A percentile compares a stretch with the other conserved stretches of the same genome.
Evolutionary conservation across 352 stramenopile species (phyloP).

Genomic region (Phytophthora vignae): DNA sequence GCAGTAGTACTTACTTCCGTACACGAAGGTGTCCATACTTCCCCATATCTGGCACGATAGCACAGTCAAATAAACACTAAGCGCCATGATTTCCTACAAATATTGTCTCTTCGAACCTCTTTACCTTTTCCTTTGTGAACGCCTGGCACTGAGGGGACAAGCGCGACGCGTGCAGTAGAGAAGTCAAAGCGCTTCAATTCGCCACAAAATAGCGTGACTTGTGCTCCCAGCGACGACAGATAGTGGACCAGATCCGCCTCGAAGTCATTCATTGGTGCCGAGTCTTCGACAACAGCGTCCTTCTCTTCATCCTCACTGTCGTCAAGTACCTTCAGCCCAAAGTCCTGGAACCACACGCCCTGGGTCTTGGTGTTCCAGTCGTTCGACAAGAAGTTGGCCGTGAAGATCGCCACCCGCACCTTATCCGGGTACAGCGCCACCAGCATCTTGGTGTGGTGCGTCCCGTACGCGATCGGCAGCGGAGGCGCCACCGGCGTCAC

Average conservation of each 20-base stretch:
- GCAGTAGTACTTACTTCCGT: constrained; percentile 49
- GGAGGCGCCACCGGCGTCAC: constrained; percentile 69
- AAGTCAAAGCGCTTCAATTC: constrained; percentile 75
- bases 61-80: background rate
- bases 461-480: constrained; percentile 85
- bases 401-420: constrained; percentile 86
- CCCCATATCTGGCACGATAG: constrained; percentile 63
- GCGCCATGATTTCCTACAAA: background rate
- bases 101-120: background rate
- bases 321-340: constrained; percentile 63
- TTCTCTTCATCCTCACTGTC: constrained; percentile 42
- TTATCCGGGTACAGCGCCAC: constrained; percentile 69
- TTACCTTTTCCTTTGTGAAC: constrained; percentile 74
- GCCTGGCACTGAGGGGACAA: constrained; percentile 77
- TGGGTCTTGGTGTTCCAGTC: constrained; percentile 90
- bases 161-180: constrained; percentile 54
- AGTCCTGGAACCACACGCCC: constrained; percentile 86
- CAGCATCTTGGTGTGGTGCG: constrained; percentile 91
- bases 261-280: constrained; percentile 44
- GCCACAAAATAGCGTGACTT: constrained; percentile 56
- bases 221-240: constrained; percentile 55
- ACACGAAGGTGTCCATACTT: constrained; percentile 85
- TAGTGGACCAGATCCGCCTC: constrained; percentile 73
- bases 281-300: background rate
- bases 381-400: constrained; percentile 81